Conservation (phyloP, 2,329 filamentous ascomycete genomes). For the Cordyceps javanica region DNA sequence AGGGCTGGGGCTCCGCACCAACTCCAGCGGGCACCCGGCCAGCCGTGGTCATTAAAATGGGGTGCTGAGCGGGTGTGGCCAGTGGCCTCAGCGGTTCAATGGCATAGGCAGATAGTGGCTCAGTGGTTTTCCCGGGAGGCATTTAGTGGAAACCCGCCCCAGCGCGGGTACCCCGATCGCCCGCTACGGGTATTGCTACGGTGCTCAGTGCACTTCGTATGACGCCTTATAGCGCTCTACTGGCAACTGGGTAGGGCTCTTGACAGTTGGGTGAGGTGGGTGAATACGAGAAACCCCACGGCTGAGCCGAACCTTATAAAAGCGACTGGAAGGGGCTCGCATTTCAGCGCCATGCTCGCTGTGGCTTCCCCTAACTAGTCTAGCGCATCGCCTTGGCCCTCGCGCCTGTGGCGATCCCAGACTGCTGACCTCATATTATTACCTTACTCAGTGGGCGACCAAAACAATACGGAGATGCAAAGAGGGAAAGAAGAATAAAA, state of each 20-base stretch:
- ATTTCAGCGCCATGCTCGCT: not conserved
- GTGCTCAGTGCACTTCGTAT: too few species aligned
- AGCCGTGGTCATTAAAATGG: not conserved
- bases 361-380: not conserved
- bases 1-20: not conserved
- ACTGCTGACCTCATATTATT: too few species aligned
- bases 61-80: too few species aligned
- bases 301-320: not conserved
- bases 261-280: not conserved
- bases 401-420: not conserved
- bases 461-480: too few species aligned
- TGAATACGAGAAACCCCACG: not conserved
- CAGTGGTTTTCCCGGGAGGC: too few species aligned
- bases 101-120: too few species aligned
- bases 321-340: not conserved
- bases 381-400: not conserved
- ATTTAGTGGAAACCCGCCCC: too few species aligned
- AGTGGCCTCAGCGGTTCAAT: too few species aligned
- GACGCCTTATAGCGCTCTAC: not conserved
- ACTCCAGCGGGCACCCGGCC: not conserved
- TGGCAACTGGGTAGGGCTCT: not conserved
- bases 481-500: too few species aligned
- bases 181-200: too few species aligned
- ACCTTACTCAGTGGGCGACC: too few species aligned
- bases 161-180: too few species aligned